Conservation (phyloP, 2,329 filamentous ascomycete species). For the Elsinoe fawcettii region DNA sequence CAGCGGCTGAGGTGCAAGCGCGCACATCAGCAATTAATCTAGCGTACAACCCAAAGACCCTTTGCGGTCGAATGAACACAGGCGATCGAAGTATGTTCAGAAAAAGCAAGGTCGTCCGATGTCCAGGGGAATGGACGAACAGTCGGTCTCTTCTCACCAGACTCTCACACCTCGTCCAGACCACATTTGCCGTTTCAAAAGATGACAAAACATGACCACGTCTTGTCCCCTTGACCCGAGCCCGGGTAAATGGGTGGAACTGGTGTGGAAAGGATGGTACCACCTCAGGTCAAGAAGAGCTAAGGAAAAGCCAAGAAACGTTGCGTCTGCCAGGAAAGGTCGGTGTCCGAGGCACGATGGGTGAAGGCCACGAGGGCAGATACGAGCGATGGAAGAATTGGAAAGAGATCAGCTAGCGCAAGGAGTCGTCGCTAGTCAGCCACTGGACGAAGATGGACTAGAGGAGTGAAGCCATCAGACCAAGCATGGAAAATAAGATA, state of each 20-base stretch:
- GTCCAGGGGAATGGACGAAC: background rate
- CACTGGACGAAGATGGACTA: background rate
- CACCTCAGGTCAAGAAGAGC: background rate
- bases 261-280: background rate
- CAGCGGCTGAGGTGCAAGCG: slow-evolving; percentile 1
- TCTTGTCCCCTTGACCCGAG: slow-evolving; percentile 11
- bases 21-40: slow-evolving; percentile 9
- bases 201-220: background rate
- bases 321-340: slow-evolving; percentile 12
- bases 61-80: background rate
- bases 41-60: background rate
- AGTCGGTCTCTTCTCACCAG: background rate
- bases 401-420: background rate
- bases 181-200: background rate
- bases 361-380: background rate
- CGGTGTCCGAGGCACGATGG: background rate
- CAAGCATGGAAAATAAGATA: slow-evolving; percentile 5
- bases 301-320: background rate
- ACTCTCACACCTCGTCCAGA: background rate
- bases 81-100: background rate
- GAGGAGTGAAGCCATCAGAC: too few species aligned
- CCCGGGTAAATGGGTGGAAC: slow-evolving; percentile 5
- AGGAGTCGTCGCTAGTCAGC: background rate
- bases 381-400: background rate
- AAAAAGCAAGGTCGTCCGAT: background rate